Base-by-base conservation (phyloP, 2,329 filamentous ascomycete genomes). In the Fonsecaea pugnacius region DNA sequence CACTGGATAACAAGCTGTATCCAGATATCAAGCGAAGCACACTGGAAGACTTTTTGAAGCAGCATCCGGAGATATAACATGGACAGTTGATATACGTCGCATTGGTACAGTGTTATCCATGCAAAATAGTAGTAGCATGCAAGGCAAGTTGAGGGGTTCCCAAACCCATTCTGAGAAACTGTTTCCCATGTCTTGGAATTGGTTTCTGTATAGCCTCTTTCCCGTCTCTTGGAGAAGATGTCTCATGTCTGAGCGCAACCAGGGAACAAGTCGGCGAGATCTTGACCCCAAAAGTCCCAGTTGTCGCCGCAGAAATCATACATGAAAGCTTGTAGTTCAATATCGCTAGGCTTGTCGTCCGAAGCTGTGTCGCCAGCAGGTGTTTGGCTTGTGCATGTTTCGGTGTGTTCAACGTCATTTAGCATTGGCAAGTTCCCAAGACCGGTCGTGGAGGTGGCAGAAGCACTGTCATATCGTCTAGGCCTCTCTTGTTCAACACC, bases 221-320 rank as follows among this genome's bases (percentile, higher is more conserved):
- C 21, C 2, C n/a, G 24, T 1, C 10, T 48, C 27, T 12, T 6
- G 6, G 16, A 48, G 21, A 48, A 24, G 21, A 48, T 14, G 9
- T 48, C 35, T 58, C 18, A 58, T 16, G 55, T 33, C 18, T 16
- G n/a, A 16, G 55, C 6, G 38, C 40, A 48, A 9, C 12, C 18
- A 1, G 55, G 55, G 14, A 58, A 50, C 21, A 58, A 21, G 40
- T 58, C 55, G 30, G 55, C 32, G 12, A 58, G 33, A n/a, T 60
- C 58, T 27, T 60, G 32, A 5, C 46, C 33, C 48, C 58, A 60
- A 16, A 52, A 24, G 27, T 60, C 58, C 58, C 58, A 60, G 33
- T 53, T 60, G 9, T 60, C 58, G 12, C 48, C 58, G n/a, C 58
- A 60, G 16, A 60, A 60, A 53, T 60, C 58, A 18, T 60, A 40